phyloP scores from a whole-genome alignment of 139 green algal species.

The Spirogloea muscicola region DNA sequence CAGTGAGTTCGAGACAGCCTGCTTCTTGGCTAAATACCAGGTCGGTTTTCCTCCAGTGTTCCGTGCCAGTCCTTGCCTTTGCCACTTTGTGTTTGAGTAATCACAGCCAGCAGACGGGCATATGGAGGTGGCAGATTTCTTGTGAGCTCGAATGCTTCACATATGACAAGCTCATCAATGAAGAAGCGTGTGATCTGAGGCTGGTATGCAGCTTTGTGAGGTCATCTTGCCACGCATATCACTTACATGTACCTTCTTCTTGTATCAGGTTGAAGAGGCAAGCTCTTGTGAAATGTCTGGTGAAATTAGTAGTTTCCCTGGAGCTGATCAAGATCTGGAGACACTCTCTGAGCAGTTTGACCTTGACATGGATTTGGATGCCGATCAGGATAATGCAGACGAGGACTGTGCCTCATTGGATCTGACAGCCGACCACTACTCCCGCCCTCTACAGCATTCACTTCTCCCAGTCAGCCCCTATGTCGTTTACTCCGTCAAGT shows the following conservation, averaged over 20 bases:
- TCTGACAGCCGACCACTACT: background rate
- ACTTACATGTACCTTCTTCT: background rate
- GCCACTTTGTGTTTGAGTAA: background rate
- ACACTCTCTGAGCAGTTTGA: background rate
- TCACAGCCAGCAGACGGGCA: background rate
- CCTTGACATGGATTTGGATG: conserved; percentile 10
- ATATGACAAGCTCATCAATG: background rate
- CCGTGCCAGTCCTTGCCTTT: background rate
- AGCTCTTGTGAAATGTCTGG: background rate
- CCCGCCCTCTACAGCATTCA: background rate
- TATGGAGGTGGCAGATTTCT: background rate
- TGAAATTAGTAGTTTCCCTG: background rate
- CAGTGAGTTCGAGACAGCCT: conserved; percentile 14
- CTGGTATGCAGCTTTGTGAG: background rate
- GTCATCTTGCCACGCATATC: background rate
- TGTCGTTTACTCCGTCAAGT: background rate
- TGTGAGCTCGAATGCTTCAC: background rate
- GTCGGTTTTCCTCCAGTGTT: background rate
- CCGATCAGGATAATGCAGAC: background rate
- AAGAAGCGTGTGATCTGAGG: background rate
- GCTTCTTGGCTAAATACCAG: background rate
- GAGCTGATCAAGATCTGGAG: background rate
- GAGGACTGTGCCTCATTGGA: too few species aligned
- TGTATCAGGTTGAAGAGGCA: background rate
- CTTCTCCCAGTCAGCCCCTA: background rate